Evolutionary conservation across 2,329 filamentous ascomycete genomes (phyloP).

Genomic region (Plenodomus tracheiphilus): DNA sequence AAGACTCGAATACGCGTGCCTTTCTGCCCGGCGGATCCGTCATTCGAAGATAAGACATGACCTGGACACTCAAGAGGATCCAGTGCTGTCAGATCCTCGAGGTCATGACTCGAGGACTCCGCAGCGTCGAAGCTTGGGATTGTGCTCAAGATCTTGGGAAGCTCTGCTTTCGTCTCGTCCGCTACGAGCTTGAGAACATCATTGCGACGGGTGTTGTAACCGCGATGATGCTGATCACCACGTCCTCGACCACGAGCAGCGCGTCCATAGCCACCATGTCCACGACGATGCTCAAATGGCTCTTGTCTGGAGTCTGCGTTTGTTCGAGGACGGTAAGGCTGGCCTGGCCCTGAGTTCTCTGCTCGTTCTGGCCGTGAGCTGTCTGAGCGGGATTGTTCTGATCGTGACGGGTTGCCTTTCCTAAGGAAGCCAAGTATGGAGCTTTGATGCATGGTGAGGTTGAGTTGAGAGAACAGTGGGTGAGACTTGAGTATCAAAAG

Average conservation of each 20-base stretch:
- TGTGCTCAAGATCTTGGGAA: conserved; percentile 24
- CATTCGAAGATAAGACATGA: conserved; percentile 13
- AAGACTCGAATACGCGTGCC: conserved; percentile 35
- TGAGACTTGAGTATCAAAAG: background rate
- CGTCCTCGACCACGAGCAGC: background rate
- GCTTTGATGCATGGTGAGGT: conserved; percentile 24
- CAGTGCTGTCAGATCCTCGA: conserved; percentile 20
- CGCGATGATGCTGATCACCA: conserved; percentile 12
- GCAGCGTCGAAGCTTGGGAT: conserved; percentile 21
- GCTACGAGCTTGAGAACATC: conserved; percentile 27
- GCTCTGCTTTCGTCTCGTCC: conserved; percentile 27
- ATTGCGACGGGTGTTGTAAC: conserved; percentile 23
- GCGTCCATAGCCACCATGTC: too few relatives aligned
- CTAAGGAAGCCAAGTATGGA: conserved; percentile 27
- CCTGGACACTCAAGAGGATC: conserved; percentile 27
- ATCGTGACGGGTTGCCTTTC: conserved; percentile 7
- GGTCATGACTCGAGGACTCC: conserved; percentile 19
- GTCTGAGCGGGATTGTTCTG: conserved; percentile 5
- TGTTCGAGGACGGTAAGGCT: conserved; percentile 17
- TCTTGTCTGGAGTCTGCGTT: conserved; percentile 4
- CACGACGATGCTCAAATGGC: background rate
- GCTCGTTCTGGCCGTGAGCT: background rate
- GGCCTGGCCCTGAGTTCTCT: conserved; percentile 7
- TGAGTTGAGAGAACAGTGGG: background rate
- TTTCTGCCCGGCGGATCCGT: conserved; percentile 18